Percentiles rank a stretch among this genome's conserved stretches.
Evolutionary conservation across 441 rosid genomes (phyloP).

Genomic region (Adansonia grandidieri): DNA sequence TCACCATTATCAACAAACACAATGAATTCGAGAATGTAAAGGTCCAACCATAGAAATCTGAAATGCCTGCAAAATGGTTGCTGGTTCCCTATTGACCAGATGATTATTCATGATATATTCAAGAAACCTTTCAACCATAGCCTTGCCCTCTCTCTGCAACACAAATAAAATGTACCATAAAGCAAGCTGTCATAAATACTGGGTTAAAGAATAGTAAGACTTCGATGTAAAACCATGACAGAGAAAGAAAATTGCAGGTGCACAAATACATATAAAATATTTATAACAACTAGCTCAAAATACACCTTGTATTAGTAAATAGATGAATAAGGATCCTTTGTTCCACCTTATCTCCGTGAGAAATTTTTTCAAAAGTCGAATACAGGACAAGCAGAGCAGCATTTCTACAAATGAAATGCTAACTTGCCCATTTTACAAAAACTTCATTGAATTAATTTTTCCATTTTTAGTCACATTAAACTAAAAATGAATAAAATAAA

Average conservation of each 20-base stretch:
- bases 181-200: neutral
- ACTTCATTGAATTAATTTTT: neutral
- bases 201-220: neutral
- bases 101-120: conserved; percentile 78
- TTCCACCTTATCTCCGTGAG: neutral
- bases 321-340: neutral
- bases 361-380: neutral
- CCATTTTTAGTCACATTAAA: neutral
- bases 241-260: neutral
- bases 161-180: neutral
- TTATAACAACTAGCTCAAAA: neutral
- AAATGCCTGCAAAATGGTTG: conserved; percentile 75
- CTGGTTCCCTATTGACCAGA: conserved; percentile 60
- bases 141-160: conserved; percentile 70
- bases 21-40: conserved; percentile 9
- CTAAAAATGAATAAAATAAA: neutral
- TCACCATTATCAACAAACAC: conserved; percentile 12
- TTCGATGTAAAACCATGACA: neutral
- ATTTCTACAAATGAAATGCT: conserved; percentile 8
- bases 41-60: conserved; percentile 79
- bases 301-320: neutral
- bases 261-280: neutral
- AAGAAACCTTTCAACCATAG: conserved; percentile 59
- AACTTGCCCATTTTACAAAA: conserved; percentile 12
- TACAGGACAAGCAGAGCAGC: neutral